Conservation (phyloP, 805 yeast species). For the Candida pini region DNA sequence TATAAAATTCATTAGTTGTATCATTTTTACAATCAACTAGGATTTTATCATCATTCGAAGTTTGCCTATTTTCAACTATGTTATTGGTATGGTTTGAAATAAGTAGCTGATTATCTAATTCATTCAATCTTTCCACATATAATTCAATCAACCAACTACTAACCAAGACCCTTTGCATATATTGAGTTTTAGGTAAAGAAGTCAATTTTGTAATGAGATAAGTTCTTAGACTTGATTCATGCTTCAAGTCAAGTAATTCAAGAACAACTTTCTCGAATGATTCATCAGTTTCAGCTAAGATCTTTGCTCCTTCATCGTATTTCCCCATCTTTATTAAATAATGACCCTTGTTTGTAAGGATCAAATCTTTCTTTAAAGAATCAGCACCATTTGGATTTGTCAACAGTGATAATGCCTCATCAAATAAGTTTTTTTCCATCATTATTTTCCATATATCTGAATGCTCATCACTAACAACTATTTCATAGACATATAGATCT, state of each 20-base stretch:
- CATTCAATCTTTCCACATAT: constrained; percentile 41
- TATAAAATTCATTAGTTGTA: constrained; percentile 31
- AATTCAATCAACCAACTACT: constrained; percentile 65
- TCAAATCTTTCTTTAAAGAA: constrained; percentile 36
- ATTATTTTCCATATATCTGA: constrained; percentile 69
- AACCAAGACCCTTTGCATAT: constrained; percentile 46
- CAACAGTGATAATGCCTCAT: constrained; percentile 53
- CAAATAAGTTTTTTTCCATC: constrained; percentile 48
- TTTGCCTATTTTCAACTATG: constrained; percentile 6
- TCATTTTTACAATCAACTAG: constrained; percentile 27
- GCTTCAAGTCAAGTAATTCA: constrained; percentile 39
- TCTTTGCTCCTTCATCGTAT: constrained; percentile 42
- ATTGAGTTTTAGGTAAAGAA: constrained; percentile 21
- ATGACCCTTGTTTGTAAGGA: constrained; percentile 52
- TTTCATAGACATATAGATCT: constrained; percentile 55
- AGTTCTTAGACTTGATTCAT: constrained; percentile 38
- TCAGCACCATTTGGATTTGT: constrained; percentile 29
- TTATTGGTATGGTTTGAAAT: constrained; percentile 2
- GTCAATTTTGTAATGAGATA: constrained; percentile 41
- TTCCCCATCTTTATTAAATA: constrained; percentile 30
- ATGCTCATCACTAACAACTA: constrained; percentile 64
- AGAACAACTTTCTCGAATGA: constrained; percentile 69
- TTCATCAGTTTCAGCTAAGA: constrained; percentile 56
- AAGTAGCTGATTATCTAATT: constrained; percentile 31
- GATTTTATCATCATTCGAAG: constrained; percentile 3